Evolutionary conservation across 352 stramenopile genomes (phyloP).

Genomic region (Pythium biforme): DNA sequence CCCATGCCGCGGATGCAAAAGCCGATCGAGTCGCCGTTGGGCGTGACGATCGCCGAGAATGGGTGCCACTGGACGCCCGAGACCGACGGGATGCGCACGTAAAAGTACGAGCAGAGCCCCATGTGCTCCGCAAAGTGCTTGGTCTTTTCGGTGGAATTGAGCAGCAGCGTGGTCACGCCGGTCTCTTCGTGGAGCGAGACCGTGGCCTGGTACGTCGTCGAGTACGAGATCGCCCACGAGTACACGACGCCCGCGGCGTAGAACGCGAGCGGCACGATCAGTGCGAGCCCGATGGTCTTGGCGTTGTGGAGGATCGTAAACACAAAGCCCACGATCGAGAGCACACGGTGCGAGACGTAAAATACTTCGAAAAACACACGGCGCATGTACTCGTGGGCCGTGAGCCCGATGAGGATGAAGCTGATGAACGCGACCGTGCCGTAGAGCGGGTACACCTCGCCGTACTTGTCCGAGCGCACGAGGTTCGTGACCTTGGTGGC

Average conservation of each 20-base stretch:
- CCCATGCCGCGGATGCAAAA: conserved; percentile 70
- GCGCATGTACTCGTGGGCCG: conserved; percentile 63
- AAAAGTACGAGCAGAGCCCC: conserved; percentile 72
- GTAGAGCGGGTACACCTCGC: conserved; percentile 52
- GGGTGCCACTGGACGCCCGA: conserved; percentile 73
- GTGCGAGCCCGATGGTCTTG: conserved; percentile 52
- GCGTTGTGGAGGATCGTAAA: conserved; percentile 70
- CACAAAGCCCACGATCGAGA: conserved; percentile 72
- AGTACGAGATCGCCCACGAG: conserved; percentile 53
- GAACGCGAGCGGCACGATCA: conserved; percentile 59
- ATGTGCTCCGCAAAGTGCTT: conserved; percentile 56
- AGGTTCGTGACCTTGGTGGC: conserved; percentile 41
- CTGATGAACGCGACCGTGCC: conserved; percentile 63
- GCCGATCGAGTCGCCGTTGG: conserved; percentile 71
- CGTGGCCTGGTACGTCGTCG: conserved; percentile 42
- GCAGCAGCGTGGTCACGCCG: conserved; percentile 51
- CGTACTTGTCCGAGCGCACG: conserved; percentile 42
- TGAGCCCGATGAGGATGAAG: conserved; percentile 51
- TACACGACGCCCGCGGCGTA: conserved; percentile 57
- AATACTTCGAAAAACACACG: conserved; percentile 75
- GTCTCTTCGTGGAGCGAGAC: conserved; percentile 39
- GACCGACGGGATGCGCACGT: conserved; percentile 65
- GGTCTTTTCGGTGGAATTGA: conserved; percentile 55
- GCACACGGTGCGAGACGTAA: conserved; percentile 70
- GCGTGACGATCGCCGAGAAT: conserved; percentile 77